Conservation (phyloP, 768 basidiomycete species). For the Trametes elegans region DNA sequence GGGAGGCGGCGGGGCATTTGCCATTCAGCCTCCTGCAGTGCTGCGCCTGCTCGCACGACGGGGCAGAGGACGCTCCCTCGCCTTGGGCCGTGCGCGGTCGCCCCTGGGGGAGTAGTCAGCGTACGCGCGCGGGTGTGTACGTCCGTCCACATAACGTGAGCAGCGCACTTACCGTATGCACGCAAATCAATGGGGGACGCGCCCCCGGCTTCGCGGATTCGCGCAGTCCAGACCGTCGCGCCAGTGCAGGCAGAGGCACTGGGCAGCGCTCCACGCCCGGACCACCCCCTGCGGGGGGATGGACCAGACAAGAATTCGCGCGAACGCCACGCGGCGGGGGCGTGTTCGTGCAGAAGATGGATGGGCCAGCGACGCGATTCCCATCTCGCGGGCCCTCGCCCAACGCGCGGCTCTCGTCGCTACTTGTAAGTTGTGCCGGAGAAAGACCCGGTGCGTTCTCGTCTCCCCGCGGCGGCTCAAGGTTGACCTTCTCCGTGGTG, state of each 20-base stretch:
- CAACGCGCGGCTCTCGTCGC: no score
- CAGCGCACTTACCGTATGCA: conserved; percentile 6
- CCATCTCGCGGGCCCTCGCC: conserved; percentile 7
- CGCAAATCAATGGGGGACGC: neutral
- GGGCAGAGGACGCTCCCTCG: no score
- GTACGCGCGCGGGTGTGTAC: neutral
- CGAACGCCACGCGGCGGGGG: conserved; percentile 21
- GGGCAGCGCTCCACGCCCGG: conserved; percentile 9
- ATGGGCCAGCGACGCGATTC: conserved; percentile 1
- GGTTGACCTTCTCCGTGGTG: neutral
- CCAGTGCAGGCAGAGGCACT: neutral
- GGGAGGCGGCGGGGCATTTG: no score
- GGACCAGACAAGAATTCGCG: conserved; percentile 5
- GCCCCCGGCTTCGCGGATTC: conserved; percentile 5
- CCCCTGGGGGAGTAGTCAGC: conserved; percentile 9
- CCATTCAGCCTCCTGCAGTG: conserved; percentile 1
- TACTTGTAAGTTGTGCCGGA: no score
- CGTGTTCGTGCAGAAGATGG: conserved; percentile 20
- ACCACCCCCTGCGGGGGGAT: neutral
- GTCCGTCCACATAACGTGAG: conserved; percentile 16
- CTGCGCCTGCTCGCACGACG: no score
- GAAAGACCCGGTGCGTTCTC: conserved; percentile 10
- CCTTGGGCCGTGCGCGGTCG: no score
- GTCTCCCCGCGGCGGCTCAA: conserved; percentile 11
- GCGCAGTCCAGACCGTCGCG: conserved; percentile 15